A percentile compares a stretch with the other conserved stretches of the same genome.
phyloP scores from a whole-genome alignment of 352 stramenopile species.

The Phytopythium boreale region DNA sequence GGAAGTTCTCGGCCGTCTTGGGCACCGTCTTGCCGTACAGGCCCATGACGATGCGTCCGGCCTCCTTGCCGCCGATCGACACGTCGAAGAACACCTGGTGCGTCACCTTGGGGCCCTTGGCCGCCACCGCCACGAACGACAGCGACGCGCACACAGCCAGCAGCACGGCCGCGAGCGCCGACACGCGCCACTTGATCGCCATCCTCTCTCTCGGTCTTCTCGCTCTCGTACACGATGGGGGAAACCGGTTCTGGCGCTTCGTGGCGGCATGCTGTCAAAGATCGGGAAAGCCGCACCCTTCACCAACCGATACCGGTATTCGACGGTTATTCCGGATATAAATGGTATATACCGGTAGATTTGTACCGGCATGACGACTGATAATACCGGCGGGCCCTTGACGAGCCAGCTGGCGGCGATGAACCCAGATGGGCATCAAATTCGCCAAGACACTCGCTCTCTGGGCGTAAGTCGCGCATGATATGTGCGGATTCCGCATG shows the following conservation, averaged over 20 bases:
- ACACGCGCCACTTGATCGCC: slow-evolving; percentile 47
- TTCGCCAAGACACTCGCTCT: no score
- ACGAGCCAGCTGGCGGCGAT: background rate
- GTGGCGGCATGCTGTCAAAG: background rate
- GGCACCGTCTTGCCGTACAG: slow-evolving; percentile 92
- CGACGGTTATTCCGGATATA: no score
- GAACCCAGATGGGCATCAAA: background rate
- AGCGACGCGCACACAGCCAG: slow-evolving; percentile 43
- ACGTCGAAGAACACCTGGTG: slow-evolving; percentile 98
- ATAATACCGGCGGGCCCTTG: background rate
- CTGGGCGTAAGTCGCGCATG: background rate
- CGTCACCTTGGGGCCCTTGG: slow-evolving; percentile 76
- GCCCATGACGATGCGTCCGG: slow-evolving; percentile 85
- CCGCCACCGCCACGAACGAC: slow-evolving; percentile 26
- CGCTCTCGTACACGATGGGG: background rate
- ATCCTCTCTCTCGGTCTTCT: slow-evolving; percentile 21
- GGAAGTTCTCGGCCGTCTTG: slow-evolving; percentile 98
- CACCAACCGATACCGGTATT: background rate
- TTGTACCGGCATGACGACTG: background rate
- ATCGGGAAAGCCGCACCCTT: background rate
- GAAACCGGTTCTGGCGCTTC: background rate
- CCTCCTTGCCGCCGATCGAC: slow-evolving; percentile 88
- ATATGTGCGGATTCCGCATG: background rate
- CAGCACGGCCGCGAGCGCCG: slow-evolving; percentile 20
- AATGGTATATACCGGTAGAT: background rate